A percentile compares a stretch with the other conserved stretches of the same genome.
Conservation (phyloP, 2,329 filamentous ascomycete species). For the Dryadomyces quercus-mongolicae region DNA sequence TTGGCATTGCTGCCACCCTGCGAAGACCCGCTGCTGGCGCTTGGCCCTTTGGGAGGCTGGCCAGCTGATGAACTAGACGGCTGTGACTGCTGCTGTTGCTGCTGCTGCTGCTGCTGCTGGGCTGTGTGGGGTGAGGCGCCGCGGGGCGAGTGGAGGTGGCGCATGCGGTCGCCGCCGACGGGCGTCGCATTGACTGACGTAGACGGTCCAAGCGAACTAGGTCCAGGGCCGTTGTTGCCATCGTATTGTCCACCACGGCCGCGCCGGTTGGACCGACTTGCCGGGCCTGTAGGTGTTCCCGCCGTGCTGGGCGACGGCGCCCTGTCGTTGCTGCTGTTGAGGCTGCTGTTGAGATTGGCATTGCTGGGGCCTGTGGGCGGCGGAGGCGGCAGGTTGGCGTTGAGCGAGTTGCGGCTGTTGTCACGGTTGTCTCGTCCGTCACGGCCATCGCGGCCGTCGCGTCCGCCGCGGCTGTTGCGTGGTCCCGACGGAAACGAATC, state of each 20-base stretch:
- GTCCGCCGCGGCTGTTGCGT: constrained; percentile 25
- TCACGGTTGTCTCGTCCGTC: background rate
- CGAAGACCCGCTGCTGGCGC: background rate
- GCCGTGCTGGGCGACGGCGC: background rate
- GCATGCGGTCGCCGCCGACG: constrained; percentile 8
- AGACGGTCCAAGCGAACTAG: background rate
- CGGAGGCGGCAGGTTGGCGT: background rate
- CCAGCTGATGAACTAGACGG: background rate
- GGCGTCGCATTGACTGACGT: constrained; percentile 11
- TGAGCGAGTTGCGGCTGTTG: constrained; percentile 5
- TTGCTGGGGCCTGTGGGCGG: background rate
- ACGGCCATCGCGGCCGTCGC: constrained; percentile 5
- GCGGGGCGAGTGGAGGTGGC: background rate
- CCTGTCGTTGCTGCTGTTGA: background rate
- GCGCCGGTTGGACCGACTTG: background rate
- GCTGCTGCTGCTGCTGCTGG: background rate
- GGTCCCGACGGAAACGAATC: constrained; percentile 42
- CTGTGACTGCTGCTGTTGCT: too few relatives aligned
- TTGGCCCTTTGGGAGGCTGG: background rate
- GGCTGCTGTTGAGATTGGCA: background rate
- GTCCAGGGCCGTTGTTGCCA: background rate
- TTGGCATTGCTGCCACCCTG: background rate
- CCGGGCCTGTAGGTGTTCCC: too few relatives aligned
- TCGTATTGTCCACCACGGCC: background rate
- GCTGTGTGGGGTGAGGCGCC: background rate